A percentile compares a stretch with the other conserved stretches of the same genome.
Evolutionary conservation across 2,329 filamentous ascomycete genomes (phyloP).

Genomic region (Fusarium robinianum): DNA sequence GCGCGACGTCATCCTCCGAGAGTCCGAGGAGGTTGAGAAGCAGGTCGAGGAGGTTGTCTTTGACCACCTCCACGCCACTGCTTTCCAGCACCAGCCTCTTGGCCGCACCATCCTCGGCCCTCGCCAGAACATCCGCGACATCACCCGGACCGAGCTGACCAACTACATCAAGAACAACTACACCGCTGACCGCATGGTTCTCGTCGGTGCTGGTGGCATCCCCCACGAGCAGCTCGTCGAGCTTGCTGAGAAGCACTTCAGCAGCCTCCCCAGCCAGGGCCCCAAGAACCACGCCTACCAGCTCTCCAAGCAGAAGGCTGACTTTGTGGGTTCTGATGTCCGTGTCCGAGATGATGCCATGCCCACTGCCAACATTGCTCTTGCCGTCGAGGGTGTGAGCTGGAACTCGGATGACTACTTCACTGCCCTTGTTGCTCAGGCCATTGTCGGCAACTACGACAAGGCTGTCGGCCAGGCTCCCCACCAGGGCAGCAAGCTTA

Average conservation of each 20-base stretch:
- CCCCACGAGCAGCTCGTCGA: slow-evolving; percentile 93
- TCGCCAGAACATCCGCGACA: slow-evolving; percentile 97
- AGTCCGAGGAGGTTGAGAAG: slow-evolving; percentile 99
- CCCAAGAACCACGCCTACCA: slow-evolving; percentile 75
- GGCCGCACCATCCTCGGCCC: slow-evolving; percentile 97
- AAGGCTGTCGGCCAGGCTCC: slow-evolving; percentile 97
- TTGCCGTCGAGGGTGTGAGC: slow-evolving; percentile 98
- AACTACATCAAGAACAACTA: slow-evolving; percentile 99
- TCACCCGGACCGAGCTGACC: slow-evolving; percentile 85
- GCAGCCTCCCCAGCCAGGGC: slow-evolving; percentile 73
- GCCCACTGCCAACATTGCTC: slow-evolving; percentile 94
- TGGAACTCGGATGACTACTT: slow-evolving; percentile 99
- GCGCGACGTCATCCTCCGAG: slow-evolving; percentile 96
- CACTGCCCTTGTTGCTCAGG: slow-evolving; percentile 94
- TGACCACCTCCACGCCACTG: slow-evolving; percentile 97
- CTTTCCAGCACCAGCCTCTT: slow-evolving; percentile 93
- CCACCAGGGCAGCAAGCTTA: slow-evolving; percentile 98
- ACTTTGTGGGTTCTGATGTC: slow-evolving; percentile 96
- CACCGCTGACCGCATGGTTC: slow-evolving; percentile 98
- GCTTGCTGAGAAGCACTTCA: slow-evolving; percentile 96
- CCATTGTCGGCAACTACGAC: slow-evolving; percentile 99
- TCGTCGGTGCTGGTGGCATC: slow-evolving; percentile 92
- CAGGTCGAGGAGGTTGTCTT: slow-evolving; percentile 99
- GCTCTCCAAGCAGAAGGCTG: slow-evolving; percentile 83
- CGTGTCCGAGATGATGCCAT: slow-evolving; percentile 95